A percentile compares a stretch with the other conserved stretches of the same genome.
Evolutionary conservation across 1,284 basidiomycete genomes (phyloP).

Genomic region (Limonomyces culmigenus): DNA sequence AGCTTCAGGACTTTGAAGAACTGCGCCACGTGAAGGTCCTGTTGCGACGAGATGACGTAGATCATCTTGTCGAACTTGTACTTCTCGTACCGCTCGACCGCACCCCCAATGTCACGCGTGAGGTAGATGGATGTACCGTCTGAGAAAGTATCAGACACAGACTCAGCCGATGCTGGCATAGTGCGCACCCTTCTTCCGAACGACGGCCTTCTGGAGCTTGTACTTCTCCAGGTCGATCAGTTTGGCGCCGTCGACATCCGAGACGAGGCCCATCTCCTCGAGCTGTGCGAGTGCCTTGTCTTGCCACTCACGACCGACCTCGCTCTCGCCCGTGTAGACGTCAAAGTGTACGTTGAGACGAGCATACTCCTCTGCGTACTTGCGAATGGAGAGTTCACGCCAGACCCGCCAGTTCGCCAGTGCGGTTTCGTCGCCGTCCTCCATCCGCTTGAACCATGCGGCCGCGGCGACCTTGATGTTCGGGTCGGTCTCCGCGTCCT

Average conservation of each 20-base stretch:
- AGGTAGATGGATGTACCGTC: conserved; percentile 97
- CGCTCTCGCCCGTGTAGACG: conserved; percentile 87
- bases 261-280: conserved; percentile 31
- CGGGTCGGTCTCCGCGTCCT: conserved; percentile 60
- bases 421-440: conserved; percentile 77
- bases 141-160: conserved; percentile 12
- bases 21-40: conserved; percentile 85
- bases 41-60: conserved; percentile 89
- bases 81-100: conserved; percentile 82
- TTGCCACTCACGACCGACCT: conserved; percentile 71
- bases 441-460: conserved; percentile 91
- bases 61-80: conserved; percentile 98
- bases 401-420: conserved; percentile 86
- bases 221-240: conserved; percentile 75
- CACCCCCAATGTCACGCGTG: conserved; percentile 94
- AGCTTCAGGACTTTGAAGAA: conserved; percentile 91
- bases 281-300: conserved; percentile 49
- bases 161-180: not conserved
- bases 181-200: conserved; percentile 67
- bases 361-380: conserved; percentile 84
- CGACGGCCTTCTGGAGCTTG: conserved; percentile 83
- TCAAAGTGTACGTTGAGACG: conserved; percentile 89
- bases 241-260: conserved; percentile 57
- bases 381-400: conserved; percentile 83
- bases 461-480: conserved; percentile 74